These are phyloP conservation scores for Apiotrichum mycotoxinovorans DNA, from an alignment of 1,284 basidiomycete genomes.

Conservation along the genomic window DNA sequence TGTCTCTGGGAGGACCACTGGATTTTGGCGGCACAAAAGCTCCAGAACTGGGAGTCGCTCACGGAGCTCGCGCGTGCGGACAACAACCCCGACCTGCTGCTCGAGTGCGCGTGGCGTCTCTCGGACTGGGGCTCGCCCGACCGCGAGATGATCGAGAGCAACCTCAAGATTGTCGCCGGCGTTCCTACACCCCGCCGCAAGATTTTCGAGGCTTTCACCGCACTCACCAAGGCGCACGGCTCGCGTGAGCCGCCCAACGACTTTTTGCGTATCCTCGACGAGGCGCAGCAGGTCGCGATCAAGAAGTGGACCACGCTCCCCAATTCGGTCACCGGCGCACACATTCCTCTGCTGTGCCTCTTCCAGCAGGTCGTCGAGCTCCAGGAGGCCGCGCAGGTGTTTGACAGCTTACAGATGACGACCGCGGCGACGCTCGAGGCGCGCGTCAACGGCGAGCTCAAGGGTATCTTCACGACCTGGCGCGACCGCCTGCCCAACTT, in stretches of 20 bases:
- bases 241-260: constrained; percentile 54
- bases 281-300: constrained; percentile 93
- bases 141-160: constrained; percentile 76
- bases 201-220: constrained; percentile 93
- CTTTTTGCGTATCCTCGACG: constrained; percentile 84
- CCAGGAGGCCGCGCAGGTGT: constrained; percentile 93
- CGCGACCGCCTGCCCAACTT: constrained; percentile 92
- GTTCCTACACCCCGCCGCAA: constrained; percentile 87
- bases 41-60: constrained; percentile 96
- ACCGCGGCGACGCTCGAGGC: constrained; percentile 87
- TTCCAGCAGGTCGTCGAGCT: constrained; percentile 99
- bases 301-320: constrained; percentile 95
- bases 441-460: constrained; percentile 83
- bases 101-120: constrained; percentile 94
- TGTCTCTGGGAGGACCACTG: constrained; percentile 99
- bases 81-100: constrained; percentile 83
- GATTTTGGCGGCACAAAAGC: constrained; percentile 91
- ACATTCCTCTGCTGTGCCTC: constrained; percentile 90
- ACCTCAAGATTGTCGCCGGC: constrained; percentile 76
- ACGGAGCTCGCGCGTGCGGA: constrained; percentile 89
- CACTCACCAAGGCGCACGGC: constrained; percentile 61
- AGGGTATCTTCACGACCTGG: constrained; percentile 95
- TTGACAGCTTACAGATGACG: constrained; percentile 82
- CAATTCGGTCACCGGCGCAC: constrained; percentile 77
- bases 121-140: constrained; percentile 76